These are phyloP conservation scores for Penicillium crustosum DNA, from an alignment of 2,329 filamentous ascomycete genomes.

Conservation along the genomic window DNA sequence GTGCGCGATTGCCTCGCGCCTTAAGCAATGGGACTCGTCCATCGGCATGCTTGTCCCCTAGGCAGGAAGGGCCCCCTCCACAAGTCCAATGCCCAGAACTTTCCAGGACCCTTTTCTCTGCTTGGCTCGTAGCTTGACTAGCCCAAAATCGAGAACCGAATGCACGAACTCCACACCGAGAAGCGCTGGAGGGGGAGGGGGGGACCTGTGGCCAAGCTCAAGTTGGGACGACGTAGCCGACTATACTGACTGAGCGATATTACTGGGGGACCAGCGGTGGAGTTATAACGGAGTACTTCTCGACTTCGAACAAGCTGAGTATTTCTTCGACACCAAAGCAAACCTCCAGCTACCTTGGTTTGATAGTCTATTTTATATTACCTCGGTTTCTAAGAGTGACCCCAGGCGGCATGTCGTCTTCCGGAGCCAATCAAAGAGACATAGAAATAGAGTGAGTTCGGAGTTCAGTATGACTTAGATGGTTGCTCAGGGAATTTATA, in stretches of 20 bases:
- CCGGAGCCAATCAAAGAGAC: neutral
- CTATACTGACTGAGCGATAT: neutral
- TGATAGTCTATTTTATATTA: neutral
- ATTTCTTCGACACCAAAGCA: neutral
- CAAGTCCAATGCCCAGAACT: neutral
- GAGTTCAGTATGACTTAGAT: neutral
- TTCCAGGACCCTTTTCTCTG: neutral
- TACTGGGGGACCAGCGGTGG: neutral
- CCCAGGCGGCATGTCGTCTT: neutral
- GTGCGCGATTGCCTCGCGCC: neutral
- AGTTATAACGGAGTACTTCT: neutral
- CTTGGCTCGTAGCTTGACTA: neutral
- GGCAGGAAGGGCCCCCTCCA: neutral
- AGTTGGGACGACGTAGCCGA: neutral
- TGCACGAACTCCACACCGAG: neutral
- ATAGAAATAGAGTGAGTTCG: neutral
- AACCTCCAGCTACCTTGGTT: neutral
- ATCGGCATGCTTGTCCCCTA: neutral
- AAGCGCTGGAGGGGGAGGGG: neutral
- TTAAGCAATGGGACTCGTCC: neutral
- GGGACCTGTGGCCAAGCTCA: neutral
- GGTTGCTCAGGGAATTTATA: too few species aligned
- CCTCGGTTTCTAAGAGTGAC: neutral
- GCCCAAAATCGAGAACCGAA: neutral
- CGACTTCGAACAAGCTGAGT: too few species aligned